Evolutionary conservation across 352 stramenopile genomes (phyloP).

Genomic region (Aphanomyces astaci): DNA sequence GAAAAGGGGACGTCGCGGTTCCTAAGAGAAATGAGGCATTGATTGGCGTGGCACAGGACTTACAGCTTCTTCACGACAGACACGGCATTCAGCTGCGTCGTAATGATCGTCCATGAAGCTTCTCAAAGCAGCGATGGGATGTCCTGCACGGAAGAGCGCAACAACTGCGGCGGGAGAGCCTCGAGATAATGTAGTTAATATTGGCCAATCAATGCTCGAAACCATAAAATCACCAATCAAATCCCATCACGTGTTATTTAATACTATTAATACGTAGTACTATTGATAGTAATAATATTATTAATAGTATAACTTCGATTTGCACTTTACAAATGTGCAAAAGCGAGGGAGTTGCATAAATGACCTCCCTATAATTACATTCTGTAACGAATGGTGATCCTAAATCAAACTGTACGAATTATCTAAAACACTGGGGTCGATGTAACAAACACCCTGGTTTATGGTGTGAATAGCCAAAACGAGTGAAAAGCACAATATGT

Average conservation of each 20-base stretch:
- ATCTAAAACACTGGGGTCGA: too few relatives aligned
- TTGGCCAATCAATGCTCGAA: neutral
- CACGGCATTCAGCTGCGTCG: conserved; percentile 89
- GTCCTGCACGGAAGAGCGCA: neutral
- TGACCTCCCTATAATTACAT: too few relatives aligned
- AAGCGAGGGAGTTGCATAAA: too few relatives aligned
- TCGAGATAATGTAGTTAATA: neutral
- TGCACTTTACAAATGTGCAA: too few relatives aligned
- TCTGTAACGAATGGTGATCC: too few relatives aligned
- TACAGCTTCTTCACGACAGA: conserved; percentile 89
- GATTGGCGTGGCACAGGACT: neutral
- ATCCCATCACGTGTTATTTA: neutral
- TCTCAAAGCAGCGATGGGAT: neutral
- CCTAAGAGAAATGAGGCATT: conserved; percentile 25
- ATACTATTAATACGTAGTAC: too few relatives aligned
- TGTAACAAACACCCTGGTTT: too few relatives aligned
- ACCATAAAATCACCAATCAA: neutral
- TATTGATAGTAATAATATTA: neutral
- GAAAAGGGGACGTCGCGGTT: conserved; percentile 63
- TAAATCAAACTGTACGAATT: too few relatives aligned
- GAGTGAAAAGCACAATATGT: too few relatives aligned
- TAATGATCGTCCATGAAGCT: neutral
- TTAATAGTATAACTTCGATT: too few relatives aligned
- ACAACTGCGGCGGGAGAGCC: neutral
- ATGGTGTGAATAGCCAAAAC: too few relatives aligned